These are phyloP conservation scores for Tuber indicum DNA, from an alignment of 495 filamentous ascomycete genomes.

Conservation along the genomic window DNA sequence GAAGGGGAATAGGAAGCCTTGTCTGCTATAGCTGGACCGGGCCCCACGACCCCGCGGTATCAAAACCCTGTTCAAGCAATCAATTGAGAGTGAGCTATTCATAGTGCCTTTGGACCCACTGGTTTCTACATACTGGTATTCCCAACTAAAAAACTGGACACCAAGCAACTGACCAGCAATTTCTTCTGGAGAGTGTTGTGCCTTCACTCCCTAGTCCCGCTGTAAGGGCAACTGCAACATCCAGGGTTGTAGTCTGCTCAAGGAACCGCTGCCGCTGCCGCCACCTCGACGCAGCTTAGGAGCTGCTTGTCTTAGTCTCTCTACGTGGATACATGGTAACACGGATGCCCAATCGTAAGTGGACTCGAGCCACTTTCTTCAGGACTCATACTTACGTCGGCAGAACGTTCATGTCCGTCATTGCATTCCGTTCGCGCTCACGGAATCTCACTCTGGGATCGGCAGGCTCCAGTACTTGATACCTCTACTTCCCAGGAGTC, in stretches of 20 bases:
- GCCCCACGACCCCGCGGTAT: neutral
- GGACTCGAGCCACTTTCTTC: neutral
- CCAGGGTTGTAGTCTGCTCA: slow-evolving; percentile 22
- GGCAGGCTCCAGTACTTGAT: slow-evolving; percentile 39
- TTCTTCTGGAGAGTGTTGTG: neutral
- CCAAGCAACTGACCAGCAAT: neutral
- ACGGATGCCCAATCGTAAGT: slow-evolving; percentile 29
- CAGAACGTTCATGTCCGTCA: neutral
- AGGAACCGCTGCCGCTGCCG: no score
- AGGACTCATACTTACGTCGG: neutral
- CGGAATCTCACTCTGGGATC: neutral
- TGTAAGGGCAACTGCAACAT: slow-evolving; percentile 10
- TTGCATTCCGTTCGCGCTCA: neutral
- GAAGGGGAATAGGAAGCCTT: neutral
- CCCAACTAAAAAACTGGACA: neutral
- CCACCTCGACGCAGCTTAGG: slow-evolving; percentile 4
- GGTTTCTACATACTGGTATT: neutral
- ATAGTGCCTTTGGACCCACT: neutral
- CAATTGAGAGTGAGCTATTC: neutral
- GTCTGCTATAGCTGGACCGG: neutral
- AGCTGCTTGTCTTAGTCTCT: slow-evolving; percentile 39
- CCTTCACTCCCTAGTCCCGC: slow-evolving; percentile 26
- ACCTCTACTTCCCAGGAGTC: slow-evolving; percentile 23
- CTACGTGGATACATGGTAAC: slow-evolving; percentile 38
- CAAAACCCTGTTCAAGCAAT: neutral